Evolutionary conservation across 305 asterid species (phyloP), one percentile per base, ranked within the genome.

Genomic region (Stenogyne calaminthoides): DNA sequence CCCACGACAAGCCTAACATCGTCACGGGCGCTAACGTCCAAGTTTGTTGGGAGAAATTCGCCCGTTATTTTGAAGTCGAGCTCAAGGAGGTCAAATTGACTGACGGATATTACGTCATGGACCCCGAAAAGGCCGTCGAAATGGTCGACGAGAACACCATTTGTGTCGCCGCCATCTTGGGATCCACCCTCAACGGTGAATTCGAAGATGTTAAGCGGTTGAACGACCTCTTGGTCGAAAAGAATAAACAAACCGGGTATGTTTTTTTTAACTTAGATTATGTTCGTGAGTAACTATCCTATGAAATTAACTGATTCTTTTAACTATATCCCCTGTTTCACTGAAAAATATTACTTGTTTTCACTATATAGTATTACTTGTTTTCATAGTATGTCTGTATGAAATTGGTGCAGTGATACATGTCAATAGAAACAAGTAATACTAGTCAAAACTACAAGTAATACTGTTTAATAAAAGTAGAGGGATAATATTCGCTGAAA

Each of bases 11-110:
- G 71, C 91, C 91, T 25, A 87, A 84, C 71, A 87, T 87, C 64
- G 91, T 87, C 52, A 87, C 89, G 0, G 91, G 89, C 0, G 89
- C 91, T 49, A 81, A 84, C 19, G 89, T 84, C 7, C 91, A 86
- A 80, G 90, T 88, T 1, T 88, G 90, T 9, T 88, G 93, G 93
- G 90, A 85, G 79, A 87, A 87, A 78, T 87, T 87, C 46, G 85
- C 89, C 4, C 86, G 83, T 3, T 87, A 87, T 55, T 87, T 87
- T 18, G 91, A 86, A 16, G 91, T 86, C 51, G 91, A 86, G 76
- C 55, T 86, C 12, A 84, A 84, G 80, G 88, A 87, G 65, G 91
- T 87, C 9, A 85, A 87, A 11, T 9, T 87, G 27, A 68, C 79
- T 0, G 92, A 87, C 1, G 90, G 86, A 0, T 87, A 83, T 77